Evolutionary conservation across 257 asterid genomes (phyloP).

Genomic region (Agastache rugosa): DNA sequence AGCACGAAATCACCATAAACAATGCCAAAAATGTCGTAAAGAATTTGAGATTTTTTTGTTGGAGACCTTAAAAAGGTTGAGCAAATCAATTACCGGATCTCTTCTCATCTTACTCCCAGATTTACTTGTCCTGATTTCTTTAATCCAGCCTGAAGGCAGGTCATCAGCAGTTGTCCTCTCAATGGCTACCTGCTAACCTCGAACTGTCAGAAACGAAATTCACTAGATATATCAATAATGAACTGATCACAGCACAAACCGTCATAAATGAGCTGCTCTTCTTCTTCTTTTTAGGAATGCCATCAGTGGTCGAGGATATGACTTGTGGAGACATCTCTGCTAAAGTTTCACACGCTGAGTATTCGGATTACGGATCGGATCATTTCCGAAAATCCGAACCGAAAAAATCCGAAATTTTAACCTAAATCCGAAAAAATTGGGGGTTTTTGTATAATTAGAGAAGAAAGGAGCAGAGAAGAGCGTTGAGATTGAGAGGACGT

Average conservation of each 20-base stretch:
- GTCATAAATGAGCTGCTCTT: constrained; percentile 21
- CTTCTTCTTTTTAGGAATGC: constrained; percentile 32
- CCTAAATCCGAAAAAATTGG: too few relatives aligned
- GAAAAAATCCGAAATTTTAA: too few relatives aligned
- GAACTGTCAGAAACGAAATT: constrained; percentile 33
- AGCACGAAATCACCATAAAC: constrained; percentile 10
- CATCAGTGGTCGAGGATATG: constrained; percentile 26
- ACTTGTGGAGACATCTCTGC: constrained; percentile 30
- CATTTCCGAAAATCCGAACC: too few relatives aligned
- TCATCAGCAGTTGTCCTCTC: constrained; percentile 46
- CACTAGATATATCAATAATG: constrained; percentile 20
- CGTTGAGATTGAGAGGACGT: too few relatives aligned
- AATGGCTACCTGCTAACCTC: constrained; percentile 34
- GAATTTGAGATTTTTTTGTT: constrained; percentile 7
- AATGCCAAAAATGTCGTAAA: neutral
- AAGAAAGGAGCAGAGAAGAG: too few relatives aligned
- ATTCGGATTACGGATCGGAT: too few relatives aligned
- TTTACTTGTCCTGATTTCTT: constrained; percentile 54
- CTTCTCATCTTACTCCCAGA: constrained; percentile 44
- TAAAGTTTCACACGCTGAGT: neutral
- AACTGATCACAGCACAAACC: constrained; percentile 46
- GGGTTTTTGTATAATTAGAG: too few relatives aligned
- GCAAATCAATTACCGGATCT: constrained; percentile 58
- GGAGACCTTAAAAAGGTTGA: constrained; percentile 4
- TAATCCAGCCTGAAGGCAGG: constrained; percentile 80